Percentiles rank a stretch among this genome's conserved stretches.
phyloP scores from a whole-genome alignment of 2,329 filamentous ascomycete genomes.

The Trichophyton rubrum region DNA sequence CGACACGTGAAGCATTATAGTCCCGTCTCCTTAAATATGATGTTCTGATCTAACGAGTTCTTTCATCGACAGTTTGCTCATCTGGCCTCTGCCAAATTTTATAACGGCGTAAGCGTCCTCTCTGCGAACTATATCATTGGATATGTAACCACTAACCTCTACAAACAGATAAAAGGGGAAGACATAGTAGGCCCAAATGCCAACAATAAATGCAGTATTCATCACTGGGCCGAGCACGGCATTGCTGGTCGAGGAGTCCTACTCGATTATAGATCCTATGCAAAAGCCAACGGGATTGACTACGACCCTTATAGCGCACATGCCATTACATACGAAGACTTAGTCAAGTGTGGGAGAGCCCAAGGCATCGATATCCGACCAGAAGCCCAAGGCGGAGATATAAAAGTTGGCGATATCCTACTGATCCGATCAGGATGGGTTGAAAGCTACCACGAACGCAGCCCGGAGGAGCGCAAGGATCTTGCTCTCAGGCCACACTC shows the following conservation, averaged over 20 bases:
- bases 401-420: slow-evolving; percentile 52
- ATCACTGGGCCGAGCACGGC: slow-evolving; percentile 32
- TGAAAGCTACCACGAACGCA: slow-evolving; percentile 43
- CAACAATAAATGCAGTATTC: slow-evolving; percentile 31
- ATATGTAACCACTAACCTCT: background rate
- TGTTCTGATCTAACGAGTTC: background rate
- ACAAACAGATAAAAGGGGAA: slow-evolving; percentile 21
- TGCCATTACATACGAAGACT: slow-evolving; percentile 42
- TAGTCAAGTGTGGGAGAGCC: slow-evolving; percentile 46
- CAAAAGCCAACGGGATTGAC: slow-evolving; percentile 38
- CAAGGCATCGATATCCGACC: slow-evolving; percentile 52
- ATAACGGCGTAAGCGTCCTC: slow-evolving; percentile 26
- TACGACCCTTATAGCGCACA: slow-evolving; percentile 43
- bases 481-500: slow-evolving; percentile 21
- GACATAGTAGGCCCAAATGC: slow-evolving; percentile 24
- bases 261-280: slow-evolving; percentile 35
- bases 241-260: slow-evolving; percentile 33
- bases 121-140: background rate
- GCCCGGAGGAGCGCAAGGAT: slow-evolving; percentile 21
- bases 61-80: slow-evolving; percentile 25
- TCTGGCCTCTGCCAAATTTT: slow-evolving; percentile 26
- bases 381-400: slow-evolving; percentile 41
- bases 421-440: slow-evolving; percentile 53
- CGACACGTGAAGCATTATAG: slow-evolving; percentile 28
- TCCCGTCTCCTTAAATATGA: background rate